Base-by-base conservation (phyloP, 345 rosid species). In the Corchorus olitorius region DNA sequence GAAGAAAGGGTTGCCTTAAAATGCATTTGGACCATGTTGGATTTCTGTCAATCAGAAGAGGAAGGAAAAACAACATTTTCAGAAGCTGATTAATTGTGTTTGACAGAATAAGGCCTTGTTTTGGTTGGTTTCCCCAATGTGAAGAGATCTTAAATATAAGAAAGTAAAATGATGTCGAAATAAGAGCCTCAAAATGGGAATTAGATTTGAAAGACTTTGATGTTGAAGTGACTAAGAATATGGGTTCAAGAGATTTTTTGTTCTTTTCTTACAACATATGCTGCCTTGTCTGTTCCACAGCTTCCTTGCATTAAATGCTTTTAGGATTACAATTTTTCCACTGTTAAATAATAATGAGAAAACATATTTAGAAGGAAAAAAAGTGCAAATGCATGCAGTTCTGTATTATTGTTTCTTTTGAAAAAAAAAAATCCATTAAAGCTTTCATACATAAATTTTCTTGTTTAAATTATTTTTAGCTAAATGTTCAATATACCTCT, bases 11-110 rank as follows among this genome's bases (percentile, higher is more conserved):
- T 79, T 83, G 67, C 84, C 87, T 46, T 78, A 80, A 81, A 84
- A 70, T 80, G 84, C 75, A 78, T 48, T 78, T 60, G 85, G 81
- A 82, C 85, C 79, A 80, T 72, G 87, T 81, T 70, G 77, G 81
- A 78, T 76, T 58, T 27, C 27, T 58, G 54, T 62, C 76, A 76
- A 68, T 73, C 56, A 70, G 76, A 46, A 81, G 74, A 50, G n/a
- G 16, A 37, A 39, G 43, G 6, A 39, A 6, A 39, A 39, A 58
- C 52, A 72, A 56, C 49, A 20, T 72, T 72, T 39, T 3, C 43
- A 58, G 19, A 20, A 35, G 69, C 41, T 75, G 72, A 73, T 80
- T 67, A 70, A 67, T 53, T 39, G 43, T 39, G 43, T 75, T 78
- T 78, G 77, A 79, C 80, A 78, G 56, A 17, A 35, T 48, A 52